These are phyloP conservation scores for Sophora flavescens DNA, from an alignment of 306 rosid genomes.

Conservation along the genomic window DNA sequence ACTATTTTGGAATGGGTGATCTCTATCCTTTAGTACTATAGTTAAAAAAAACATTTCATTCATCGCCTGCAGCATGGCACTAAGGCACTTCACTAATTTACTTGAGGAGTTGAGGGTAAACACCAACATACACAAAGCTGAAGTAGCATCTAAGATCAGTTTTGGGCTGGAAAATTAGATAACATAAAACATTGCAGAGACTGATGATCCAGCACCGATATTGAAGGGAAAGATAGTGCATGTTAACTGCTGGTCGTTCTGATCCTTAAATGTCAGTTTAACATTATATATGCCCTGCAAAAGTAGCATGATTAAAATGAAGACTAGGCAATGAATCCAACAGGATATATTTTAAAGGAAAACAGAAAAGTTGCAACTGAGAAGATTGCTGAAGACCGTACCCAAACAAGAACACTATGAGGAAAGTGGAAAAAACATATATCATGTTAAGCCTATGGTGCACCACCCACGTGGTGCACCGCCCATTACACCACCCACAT, in stretches of 20 bases:
- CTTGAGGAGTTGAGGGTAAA: background rate
- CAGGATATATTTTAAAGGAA: background rate
- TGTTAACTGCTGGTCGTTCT: slow-evolving; percentile 49
- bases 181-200: slow-evolving; percentile 40
- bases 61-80: slow-evolving; percentile 7
- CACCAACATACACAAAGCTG: background rate
- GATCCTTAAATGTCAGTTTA: slow-evolving; percentile 60
- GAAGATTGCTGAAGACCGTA: background rate
- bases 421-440: background rate
- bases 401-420: background rate
- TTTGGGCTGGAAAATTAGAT: slow-evolving; percentile 39
- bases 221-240: slow-evolving; percentile 75
- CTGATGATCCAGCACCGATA: slow-evolving; percentile 54
- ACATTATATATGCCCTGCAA: slow-evolving; percentile 75
- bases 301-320: slow-evolving; percentile 32
- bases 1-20: too few relatives aligned
- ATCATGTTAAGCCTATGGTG: too few relatives aligned
- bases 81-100: slow-evolving; percentile 13
- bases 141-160: slow-evolving; percentile 14
- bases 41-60: background rate
- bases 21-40: background rate
- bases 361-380: background rate
- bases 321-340: slow-evolving; percentile 19
- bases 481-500: too few relatives aligned
- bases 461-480: too few relatives aligned